phyloP scores from a whole-genome alignment of 1,139 yeast genomes.

The Yamadazyma triangularis region DNA sequence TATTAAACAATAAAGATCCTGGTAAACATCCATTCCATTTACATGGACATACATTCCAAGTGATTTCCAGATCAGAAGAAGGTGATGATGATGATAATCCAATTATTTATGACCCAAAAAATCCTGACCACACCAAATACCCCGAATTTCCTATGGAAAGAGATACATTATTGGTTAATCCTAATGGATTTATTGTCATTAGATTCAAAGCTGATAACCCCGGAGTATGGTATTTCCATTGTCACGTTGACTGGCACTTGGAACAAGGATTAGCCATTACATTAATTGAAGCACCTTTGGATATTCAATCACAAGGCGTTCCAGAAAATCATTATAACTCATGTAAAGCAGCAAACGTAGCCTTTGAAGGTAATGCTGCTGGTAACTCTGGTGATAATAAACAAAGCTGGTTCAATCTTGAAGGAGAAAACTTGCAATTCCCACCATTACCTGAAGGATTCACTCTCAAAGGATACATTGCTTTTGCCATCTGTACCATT shows the following conservation, averaged over 20 bases:
- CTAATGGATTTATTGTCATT: conserved; percentile 62
- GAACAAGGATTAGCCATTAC: conserved; percentile 55
- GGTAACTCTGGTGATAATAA: conserved; percentile 44
- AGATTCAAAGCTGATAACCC: conserved; percentile 58
- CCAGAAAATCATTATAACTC: conserved; percentile 55
- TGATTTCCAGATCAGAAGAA: conserved; percentile 35
- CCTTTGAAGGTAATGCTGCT: conserved; percentile 79
- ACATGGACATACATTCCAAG: conserved; percentile 77
- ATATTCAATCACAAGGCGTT: conserved; percentile 51
- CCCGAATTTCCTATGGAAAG: conserved; percentile 60
- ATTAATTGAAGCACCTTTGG: conserved; percentile 48
- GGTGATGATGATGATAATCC: conserved; percentile 35
- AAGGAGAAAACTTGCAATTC: conserved; percentile 68
- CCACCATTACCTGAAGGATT: conserved; percentile 74
- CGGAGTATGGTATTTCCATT: conserved; percentile 64
- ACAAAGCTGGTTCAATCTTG: conserved; percentile 56
- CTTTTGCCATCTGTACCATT: conserved; percentile 73
- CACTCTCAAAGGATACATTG: conserved; percentile 86
- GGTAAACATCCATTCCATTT: conserved; percentile 89
- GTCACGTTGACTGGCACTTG: conserved; percentile 64
- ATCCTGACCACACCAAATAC: conserved; percentile 25
- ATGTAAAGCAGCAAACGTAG: conserved; percentile 51
- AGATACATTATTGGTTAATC: conserved; percentile 63
- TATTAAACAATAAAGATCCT: conserved; percentile 65
- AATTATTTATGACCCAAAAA: conserved; percentile 31